A percentile compares a stretch with the other conserved stretches of the same genome.
Evolutionary conservation across 2,329 filamentous ascomycete genomes (phyloP).

Genomic region (Nigrospora osmanthi): DNA sequence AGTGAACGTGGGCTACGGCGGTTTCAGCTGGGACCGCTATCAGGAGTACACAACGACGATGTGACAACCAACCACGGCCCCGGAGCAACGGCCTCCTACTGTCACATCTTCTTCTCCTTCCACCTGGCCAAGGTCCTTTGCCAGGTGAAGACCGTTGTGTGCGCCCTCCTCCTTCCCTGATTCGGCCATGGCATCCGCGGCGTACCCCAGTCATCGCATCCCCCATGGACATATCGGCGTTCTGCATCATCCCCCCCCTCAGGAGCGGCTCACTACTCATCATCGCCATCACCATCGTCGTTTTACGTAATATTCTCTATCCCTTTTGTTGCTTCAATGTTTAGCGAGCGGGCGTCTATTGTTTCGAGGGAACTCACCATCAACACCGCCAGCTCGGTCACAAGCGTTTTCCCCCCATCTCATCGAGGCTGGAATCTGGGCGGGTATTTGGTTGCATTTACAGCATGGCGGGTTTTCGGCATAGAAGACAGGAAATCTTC

Average conservation of each 20-base stretch:
- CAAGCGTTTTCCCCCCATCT: constrained; percentile 32
- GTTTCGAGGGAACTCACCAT: constrained; percentile 20
- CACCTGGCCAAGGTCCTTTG: neutral
- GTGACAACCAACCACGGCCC: constrained; percentile 57
- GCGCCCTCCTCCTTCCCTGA: constrained; percentile 8
- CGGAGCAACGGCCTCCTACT: constrained; percentile 37
- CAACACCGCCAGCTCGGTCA: constrained; percentile 43
- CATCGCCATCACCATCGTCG: neutral
- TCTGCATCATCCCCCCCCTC: constrained; percentile 27
- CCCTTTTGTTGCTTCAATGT: constrained; percentile 16
- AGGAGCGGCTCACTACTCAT: constrained; percentile 16
- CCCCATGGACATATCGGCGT: constrained; percentile 17
- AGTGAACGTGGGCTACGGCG: constrained; percentile 64
- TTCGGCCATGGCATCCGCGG: constrained; percentile 13
- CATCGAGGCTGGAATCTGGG: constrained; percentile 47
- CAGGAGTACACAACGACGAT: constrained; percentile 82
- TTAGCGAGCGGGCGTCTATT: constrained; percentile 33
- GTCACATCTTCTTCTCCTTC: constrained; percentile 30
- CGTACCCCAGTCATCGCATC: constrained; percentile 12
- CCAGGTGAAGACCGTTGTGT: neutral
- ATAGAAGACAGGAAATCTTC: constrained; percentile 31
- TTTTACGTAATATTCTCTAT: neutral
- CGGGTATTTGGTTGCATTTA: constrained; percentile 46
- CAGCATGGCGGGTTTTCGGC: constrained; percentile 38
- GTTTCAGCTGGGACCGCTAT: constrained; percentile 81